Conservation (phyloP, 1,284 basidiomycete genomes). For the Schizophyllum amplum region DNA sequence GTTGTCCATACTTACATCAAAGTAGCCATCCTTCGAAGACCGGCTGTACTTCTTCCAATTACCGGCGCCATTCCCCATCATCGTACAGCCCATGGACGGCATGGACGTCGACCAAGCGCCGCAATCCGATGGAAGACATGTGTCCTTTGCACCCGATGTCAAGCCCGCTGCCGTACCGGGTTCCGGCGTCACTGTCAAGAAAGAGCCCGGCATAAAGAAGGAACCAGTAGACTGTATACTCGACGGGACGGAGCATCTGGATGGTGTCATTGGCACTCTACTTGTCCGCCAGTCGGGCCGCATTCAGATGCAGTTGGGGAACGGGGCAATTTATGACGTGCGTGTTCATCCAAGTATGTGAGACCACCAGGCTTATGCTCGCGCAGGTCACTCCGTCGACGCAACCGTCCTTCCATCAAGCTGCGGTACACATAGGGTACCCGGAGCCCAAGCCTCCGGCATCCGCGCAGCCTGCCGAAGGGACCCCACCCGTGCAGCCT, state of each 20-base stretch:
- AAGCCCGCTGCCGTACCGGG: slow-evolving; percentile 28
- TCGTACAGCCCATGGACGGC: slow-evolving; percentile 30
- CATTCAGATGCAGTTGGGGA: slow-evolving; percentile 79
- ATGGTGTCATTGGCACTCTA: slow-evolving; percentile 76
- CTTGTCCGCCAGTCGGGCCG: slow-evolving; percentile 78
- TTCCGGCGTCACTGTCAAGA: slow-evolving; percentile 13
- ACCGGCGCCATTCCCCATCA: slow-evolving; percentile 81
- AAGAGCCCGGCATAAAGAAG: slow-evolving; percentile 19
- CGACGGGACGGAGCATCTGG: slow-evolving; percentile 26
- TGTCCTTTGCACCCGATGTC: slow-evolving; percentile 56
- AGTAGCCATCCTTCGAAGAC: slow-evolving; percentile 40
- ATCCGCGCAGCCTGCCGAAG: not conserved
- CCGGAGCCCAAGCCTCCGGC: not conserved
- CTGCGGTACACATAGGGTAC: slow-evolving; percentile 62
- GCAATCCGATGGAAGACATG: slow-evolving; percentile 33
- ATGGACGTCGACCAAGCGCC: slow-evolving; percentile 13
- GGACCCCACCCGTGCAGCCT: not conserved
- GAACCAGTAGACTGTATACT: not conserved
- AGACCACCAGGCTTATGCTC: not conserved
- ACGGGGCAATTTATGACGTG: slow-evolving; percentile 79
- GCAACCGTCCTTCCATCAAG: slow-evolving; percentile 85
- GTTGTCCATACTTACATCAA: slow-evolving; percentile 3
- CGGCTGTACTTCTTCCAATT: slow-evolving; percentile 91
- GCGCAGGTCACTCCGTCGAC: slow-evolving; percentile 75
- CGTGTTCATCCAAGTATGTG: slow-evolving; percentile 17